phyloP scores from a whole-genome alignment of 2,329 filamentous ascomycete genomes.

The Didymella sp. region DNA sequence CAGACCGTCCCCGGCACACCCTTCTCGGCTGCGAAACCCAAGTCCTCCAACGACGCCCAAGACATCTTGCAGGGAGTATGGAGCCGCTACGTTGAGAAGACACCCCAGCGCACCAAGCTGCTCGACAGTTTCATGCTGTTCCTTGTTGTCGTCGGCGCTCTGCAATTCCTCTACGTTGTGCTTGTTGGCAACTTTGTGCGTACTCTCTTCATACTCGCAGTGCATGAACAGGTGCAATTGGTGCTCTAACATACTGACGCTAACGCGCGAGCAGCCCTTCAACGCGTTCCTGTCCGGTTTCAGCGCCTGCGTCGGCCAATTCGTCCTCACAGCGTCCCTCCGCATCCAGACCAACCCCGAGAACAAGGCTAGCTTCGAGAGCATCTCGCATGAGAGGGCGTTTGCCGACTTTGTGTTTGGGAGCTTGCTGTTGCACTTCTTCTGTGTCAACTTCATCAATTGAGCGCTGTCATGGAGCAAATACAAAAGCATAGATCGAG shows the following conservation, averaged over 20 bases:
- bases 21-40: constrained; percentile 34
- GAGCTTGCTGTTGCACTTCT: constrained; percentile 95
- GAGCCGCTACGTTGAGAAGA: constrained; percentile 79
- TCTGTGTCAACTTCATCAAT: constrained; percentile 99
- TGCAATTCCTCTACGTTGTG: constrained; percentile 94
- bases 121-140: constrained; percentile 92
- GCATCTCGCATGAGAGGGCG: constrained; percentile 82
- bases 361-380: constrained; percentile 79
- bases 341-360: constrained; percentile 89
- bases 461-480: constrained; percentile 54
- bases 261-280: constrained; percentile 75
- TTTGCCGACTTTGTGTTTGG: constrained; percentile 97
- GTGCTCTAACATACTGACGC: background rate
- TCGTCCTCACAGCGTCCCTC: constrained; percentile 89
- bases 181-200: constrained; percentile 92
- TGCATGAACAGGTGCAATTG: background rate
- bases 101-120: constrained; percentile 89
- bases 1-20: constrained; percentile 27
- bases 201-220: constrained; percentile 30
- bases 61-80: constrained; percentile 74
- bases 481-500: background rate
- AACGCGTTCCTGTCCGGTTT: constrained; percentile 98
- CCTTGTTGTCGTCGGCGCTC: constrained; percentile 79
- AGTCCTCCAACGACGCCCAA: constrained; percentile 48
- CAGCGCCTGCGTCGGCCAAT: constrained; percentile 92